Base-by-base conservation (phyloP, 352 stramenopile genomes). In the Phytophthora kernoviae region DNA sequence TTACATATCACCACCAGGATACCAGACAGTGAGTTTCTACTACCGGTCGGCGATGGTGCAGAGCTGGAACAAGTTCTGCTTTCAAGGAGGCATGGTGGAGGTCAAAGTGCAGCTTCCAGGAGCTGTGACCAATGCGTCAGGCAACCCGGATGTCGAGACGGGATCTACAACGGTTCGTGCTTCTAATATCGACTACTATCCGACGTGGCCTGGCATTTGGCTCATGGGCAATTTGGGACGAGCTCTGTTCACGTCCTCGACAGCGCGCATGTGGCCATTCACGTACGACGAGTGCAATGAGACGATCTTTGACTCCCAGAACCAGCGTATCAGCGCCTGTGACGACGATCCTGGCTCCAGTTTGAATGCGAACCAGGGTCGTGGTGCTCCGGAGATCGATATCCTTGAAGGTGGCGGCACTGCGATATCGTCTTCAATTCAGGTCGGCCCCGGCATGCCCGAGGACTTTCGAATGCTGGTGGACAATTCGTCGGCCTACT, bases 331-430 rank as follows among this genome's bases (percentile, higher is more conserved):
- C 56, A 95, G 72, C 30, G 93, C 83, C 4, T 98, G 94, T 65
- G 90, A 97, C 55, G 54, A 64, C n/a, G 69, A 78, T 45, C 91
- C 94, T 47, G 91, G 97, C 58, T 97, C 77, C 60, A 91, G 90
- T 4, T 61, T 98, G 73, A 80, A 97, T 73, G 59, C 83, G 1
- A 81, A 85, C 17, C 58, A 79, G 33, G 93, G 93, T 8, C 77
- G 93, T n/a, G 94, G 94, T 20, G 87, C 91, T 47, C 93, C 94
- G 0, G 92, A 98, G 75, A 98, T 98, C 66, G 91, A 98, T 71
- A 81, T 98, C 36, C 66, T 98, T 10, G 88, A 93, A 94, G 80
- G 84, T 70, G 64, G 55, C 33, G 71, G 88, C 15, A 70, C 65
- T 14, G 70, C 81, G 17, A 84, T 95, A 60, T 94, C 83, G 22